Evolutionary conservation across 2,329 filamentous ascomycete genomes (phyloP).

Genomic region (Esteya vermicola): DNA sequence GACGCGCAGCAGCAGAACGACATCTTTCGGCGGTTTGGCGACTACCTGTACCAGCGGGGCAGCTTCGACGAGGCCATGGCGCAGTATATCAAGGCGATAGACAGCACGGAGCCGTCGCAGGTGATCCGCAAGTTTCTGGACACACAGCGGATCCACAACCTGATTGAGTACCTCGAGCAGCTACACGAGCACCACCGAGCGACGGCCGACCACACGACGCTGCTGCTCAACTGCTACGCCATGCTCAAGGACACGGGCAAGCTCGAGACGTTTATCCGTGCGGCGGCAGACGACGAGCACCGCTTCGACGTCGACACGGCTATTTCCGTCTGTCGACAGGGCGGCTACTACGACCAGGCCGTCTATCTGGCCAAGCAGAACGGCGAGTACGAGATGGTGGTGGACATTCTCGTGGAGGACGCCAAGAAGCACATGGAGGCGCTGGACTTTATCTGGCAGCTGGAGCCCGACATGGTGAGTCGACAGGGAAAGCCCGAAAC

Average conservation of each 20-base stretch:
- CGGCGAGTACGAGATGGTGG: slow-evolving; percentile 81
- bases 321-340: slow-evolving; percentile 93
- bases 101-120: slow-evolving; percentile 90
- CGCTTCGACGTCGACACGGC: slow-evolving; percentile 97
- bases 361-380: slow-evolving; percentile 92
- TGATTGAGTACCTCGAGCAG: slow-evolving; percentile 95
- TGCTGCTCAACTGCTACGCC: slow-evolving; percentile 92
- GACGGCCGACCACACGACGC: slow-evolving; percentile 86
- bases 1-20: slow-evolving; percentile 70
- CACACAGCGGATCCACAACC: slow-evolving; percentile 91
- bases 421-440: slow-evolving; percentile 83
- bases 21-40: slow-evolving; percentile 88
- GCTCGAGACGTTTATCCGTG: slow-evolving; percentile 91
- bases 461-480: slow-evolving; percentile 63
- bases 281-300: slow-evolving; percentile 77
- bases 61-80: slow-evolving; percentile 99
- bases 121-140: slow-evolving; percentile 94
- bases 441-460: slow-evolving; percentile 77
- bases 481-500: no score
- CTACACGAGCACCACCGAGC: slow-evolving; percentile 88
- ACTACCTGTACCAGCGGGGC: slow-evolving; percentile 85
- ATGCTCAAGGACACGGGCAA: slow-evolving; percentile 97
- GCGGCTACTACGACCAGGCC: slow-evolving; percentile 92
- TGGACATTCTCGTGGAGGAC: slow-evolving; percentile 92
- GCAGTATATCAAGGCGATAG: slow-evolving; percentile 90